phyloP scores from a whole-genome alignment of 352 stramenopile species.

The Phytophthora cajani region DNA sequence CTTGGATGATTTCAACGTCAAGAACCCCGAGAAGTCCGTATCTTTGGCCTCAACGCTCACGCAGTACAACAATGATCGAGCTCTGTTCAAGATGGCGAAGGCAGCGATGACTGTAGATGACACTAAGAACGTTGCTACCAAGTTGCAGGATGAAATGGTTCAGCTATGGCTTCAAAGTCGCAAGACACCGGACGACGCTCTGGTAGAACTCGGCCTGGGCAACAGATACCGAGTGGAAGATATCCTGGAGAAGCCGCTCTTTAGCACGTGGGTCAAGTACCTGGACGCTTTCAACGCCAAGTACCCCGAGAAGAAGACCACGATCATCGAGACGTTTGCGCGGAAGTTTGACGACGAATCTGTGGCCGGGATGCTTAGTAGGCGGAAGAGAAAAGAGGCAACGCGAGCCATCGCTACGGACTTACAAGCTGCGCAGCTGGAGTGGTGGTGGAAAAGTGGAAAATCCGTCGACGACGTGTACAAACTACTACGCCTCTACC shows the following conservation, averaged over 20 bases:
- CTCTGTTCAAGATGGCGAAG: neutral
- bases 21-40: neutral
- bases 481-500: neutral
- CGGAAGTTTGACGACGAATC: neutral
- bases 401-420: neutral
- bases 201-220: neutral
- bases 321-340: neutral
- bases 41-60: neutral
- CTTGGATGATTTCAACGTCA: neutral
- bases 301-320: neutral
- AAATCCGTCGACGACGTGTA: neutral
- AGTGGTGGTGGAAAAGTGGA: neutral
- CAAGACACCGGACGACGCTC: neutral
- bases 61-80: neutral
- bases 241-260: neutral
- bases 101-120: neutral
- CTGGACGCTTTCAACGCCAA: neutral
- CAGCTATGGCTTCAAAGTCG: neutral
- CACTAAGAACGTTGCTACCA: neutral
- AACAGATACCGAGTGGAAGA: neutral
- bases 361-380: neutral
- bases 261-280: slow-evolving; percentile 3
- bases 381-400: neutral
- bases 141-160: neutral
- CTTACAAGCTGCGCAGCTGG: neutral